Evolutionary conservation across 768 basidiomycete genomes (phyloP), one percentile per base, ranked within the genome.

Genomic region (Hericium erinaceus): DNA sequence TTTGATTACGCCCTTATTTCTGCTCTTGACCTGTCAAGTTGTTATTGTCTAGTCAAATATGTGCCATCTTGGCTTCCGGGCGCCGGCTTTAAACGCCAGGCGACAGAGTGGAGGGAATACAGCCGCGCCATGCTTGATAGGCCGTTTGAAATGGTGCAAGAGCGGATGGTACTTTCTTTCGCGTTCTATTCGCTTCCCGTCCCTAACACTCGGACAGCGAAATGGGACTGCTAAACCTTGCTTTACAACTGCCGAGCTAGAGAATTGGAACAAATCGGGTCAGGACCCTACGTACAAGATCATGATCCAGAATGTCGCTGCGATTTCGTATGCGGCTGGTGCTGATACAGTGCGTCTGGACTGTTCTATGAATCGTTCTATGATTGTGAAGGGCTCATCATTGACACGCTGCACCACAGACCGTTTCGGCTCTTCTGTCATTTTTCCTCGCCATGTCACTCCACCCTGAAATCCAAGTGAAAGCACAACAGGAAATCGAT

Each of bases 361-460:
- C 15, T 8, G 37, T 39, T 38, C 9, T 49, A 22, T 24, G 4
- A 15, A 28, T 16, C 28, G 26, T 9, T 3, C 28, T 18, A 10
- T 46, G 8, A 22, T 49, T 59, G 33, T 33, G 33, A 33, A 33
- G 33, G 33, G 33, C 33, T 10, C 33, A 33, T 8, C 33, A 33
- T 33, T 62, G 41, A 66, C 28, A 39, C 24, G 4, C 22, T 22
- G 22, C 38, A 33, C 51, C 24, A 13, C 39, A 84, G 82, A 83
- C 80, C 2, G 72, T 77, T 12, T 75, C 79, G 13, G 70, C 76
- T 13, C 66, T 83, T 40, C 70, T 75, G 40, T 72, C 75, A 3
- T 82, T 83, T 64, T 59, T 80, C 24, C 73, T 82, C 11, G 77
- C 80, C 4, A 81, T 83, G 79, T 69, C 78, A 49, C 70, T 77